These are phyloP conservation scores for Amylostereum areolatum DNA, from an alignment of 1,284 basidiomycete genomes.

Conservation along the genomic window DNA sequence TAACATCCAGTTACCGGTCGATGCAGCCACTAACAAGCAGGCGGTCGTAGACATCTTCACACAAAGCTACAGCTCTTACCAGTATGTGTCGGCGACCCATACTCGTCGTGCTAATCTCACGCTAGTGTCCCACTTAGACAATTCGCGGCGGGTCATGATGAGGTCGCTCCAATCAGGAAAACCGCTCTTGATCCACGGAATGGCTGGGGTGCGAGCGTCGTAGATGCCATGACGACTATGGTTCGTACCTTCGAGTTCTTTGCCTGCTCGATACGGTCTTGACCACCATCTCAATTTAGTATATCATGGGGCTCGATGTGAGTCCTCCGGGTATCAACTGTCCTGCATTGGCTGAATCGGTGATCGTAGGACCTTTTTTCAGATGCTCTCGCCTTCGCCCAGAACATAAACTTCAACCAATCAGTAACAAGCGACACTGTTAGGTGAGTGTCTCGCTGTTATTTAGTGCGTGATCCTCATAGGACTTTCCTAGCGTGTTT, in stretches of 20 bases:
- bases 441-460: not conserved
- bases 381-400: not conserved
- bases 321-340: no score
- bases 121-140: not conserved
- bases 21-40: not conserved
- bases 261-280: not conserved
- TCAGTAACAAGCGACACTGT: not conserved
- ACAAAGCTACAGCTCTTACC: not conserved
- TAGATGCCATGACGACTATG: conserved; percentile 1
- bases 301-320: not conserved
- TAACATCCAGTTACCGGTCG: not conserved
- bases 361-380: not conserved
- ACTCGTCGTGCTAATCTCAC: not conserved
- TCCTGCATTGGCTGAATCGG: no score
- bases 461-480: no score
- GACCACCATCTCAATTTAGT: not conserved
- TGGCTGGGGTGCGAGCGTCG: not conserved
- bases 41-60: conserved; percentile 1
- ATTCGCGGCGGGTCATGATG: not conserved
- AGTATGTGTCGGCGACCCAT: not conserved
- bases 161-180: not conserved
- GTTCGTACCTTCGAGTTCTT: no score
- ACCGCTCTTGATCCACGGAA: not conserved
- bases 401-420: conserved; percentile 1
- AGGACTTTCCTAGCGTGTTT: not conserved